Evolutionary conservation across 257 asterid genomes (phyloP).

Genomic region (Salvia rosmarinus): DNA sequence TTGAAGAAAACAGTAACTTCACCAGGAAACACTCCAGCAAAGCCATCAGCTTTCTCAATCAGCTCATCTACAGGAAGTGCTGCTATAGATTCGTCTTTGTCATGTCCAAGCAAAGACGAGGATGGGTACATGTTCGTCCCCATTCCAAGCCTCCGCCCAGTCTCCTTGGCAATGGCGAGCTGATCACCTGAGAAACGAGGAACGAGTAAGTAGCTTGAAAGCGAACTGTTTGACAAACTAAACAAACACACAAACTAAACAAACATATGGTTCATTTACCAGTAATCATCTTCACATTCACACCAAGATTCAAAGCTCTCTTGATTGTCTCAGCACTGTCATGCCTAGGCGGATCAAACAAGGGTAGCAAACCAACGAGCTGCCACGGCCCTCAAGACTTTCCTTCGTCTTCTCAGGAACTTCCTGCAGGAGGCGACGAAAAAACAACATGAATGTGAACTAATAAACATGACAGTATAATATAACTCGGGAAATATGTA

Average conservation of each 20-base stretch:
- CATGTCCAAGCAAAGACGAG: slow-evolving; percentile 58
- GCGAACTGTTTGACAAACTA: background rate
- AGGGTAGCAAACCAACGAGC: slow-evolving; percentile 76
- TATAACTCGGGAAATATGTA: background rate
- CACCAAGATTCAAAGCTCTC: slow-evolving; percentile 89
- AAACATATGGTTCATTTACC: too few species aligned
- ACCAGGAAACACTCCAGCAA: slow-evolving; percentile 99
- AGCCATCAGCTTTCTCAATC: slow-evolving; percentile 95
- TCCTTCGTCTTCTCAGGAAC: slow-evolving; percentile 85
- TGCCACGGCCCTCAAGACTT: slow-evolving; percentile 84
- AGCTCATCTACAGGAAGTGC: slow-evolving; percentile 89
- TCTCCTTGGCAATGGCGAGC: slow-evolving; percentile 66
- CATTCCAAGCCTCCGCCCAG: slow-evolving; percentile 71
- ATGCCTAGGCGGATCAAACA: slow-evolving; percentile 97
- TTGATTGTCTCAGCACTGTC: slow-evolving; percentile 96
- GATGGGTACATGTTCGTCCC: slow-evolving; percentile 66
- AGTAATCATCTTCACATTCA: slow-evolving; percentile 95
- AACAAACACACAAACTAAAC: background rate
- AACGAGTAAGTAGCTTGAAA: background rate
- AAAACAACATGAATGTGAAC: background rate
- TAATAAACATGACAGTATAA: background rate
- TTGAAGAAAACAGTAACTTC: background rate
- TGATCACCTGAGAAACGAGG: slow-evolving; percentile 59
- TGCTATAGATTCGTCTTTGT: slow-evolving; percentile 74
- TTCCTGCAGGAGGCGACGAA: slow-evolving; percentile 48